Evolutionary conservation across 2,329 filamentous ascomycete species (phyloP).

Genomic region (Scedosporium minutisporum): DNA sequence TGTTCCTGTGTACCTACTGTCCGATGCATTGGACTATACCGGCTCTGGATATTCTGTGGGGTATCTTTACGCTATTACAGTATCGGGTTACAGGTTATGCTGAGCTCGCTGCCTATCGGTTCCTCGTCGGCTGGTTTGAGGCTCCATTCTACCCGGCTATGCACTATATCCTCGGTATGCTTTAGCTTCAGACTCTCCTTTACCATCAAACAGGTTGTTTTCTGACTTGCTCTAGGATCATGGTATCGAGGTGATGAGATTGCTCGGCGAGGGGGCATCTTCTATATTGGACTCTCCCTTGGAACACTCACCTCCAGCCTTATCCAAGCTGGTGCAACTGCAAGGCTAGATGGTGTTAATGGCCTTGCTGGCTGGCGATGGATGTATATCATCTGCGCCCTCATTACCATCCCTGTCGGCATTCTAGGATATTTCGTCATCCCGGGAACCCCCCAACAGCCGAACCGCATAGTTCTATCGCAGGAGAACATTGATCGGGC

Average conservation of each 20-base stretch:
- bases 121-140: constrained; percentile 45
- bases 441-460: constrained; percentile 34
- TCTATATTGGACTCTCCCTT: constrained; percentile 38
- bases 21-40: constrained; percentile 42
- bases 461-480: constrained; percentile 36
- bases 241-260: constrained; percentile 42
- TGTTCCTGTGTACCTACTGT: constrained; percentile 37
- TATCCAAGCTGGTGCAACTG: constrained; percentile 32
- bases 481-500: constrained; percentile 36
- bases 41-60: constrained; percentile 42
- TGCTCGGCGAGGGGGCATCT: constrained; percentile 37
- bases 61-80: constrained; percentile 47
- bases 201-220: neutral
- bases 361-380: constrained; percentile 41
- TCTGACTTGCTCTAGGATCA: constrained; percentile 20
- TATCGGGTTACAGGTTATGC: constrained; percentile 37
- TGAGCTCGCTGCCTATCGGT: constrained; percentile 43
- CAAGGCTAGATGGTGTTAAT: constrained; percentile 29
- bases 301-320: constrained; percentile 43
- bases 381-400: constrained; percentile 45
- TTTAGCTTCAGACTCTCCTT: neutral
- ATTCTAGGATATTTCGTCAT: constrained; percentile 40
- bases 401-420: constrained; percentile 46
- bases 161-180: constrained; percentile 23
- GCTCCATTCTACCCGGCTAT: constrained; percentile 30